These are phyloP conservation scores for Globisporangium acanthophoron DNA, from an alignment of 352 stramenopile species.

Conservation along the genomic window DNA sequence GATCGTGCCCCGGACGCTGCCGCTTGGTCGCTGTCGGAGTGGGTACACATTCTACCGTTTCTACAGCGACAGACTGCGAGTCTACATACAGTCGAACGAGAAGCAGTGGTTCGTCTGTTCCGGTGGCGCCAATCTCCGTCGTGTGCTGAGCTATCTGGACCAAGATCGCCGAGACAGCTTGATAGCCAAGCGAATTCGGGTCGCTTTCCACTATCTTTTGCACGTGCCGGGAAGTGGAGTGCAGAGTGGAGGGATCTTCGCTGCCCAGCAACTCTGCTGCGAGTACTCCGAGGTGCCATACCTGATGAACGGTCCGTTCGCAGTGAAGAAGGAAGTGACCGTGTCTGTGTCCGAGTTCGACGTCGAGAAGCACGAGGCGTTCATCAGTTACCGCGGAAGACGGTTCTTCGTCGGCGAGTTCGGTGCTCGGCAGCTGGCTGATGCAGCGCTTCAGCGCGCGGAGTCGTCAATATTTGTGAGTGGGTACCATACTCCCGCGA, in stretches of 20 bases:
- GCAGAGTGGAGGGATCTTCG: not conserved
- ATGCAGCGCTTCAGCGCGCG: conserved; percentile 34
- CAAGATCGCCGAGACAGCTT: conserved; percentile 17
- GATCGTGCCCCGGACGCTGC: conserved; percentile 54
- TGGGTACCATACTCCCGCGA: conserved; percentile 25
- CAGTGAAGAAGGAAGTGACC: conserved; percentile 34
- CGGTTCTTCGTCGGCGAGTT: conserved; percentile 53
- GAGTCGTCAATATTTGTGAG: conserved; percentile 24
- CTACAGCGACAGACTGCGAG: conserved; percentile 37
- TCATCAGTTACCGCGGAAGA: conserved; percentile 37
- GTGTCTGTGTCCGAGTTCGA: conserved; percentile 35
- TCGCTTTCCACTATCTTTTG: conserved; percentile 36
- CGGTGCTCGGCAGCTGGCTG: conserved; percentile 31
- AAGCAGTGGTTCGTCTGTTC: conserved; percentile 44
- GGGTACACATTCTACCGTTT: conserved; percentile 65
- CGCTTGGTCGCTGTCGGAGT: conserved; percentile 47
- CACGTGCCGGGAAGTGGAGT: conserved; percentile 11
- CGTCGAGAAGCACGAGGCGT: conserved; percentile 41
- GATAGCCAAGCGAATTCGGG: conserved; percentile 28
- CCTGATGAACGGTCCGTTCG: conserved; percentile 35
- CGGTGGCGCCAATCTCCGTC: conserved; percentile 19
- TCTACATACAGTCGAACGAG: conserved; percentile 48
- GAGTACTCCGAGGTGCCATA: conserved; percentile 28
- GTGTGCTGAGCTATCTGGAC: conserved; percentile 56
- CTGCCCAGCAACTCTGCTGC: conserved; percentile 20